Evolutionary conservation across 768 basidiomycete species (phyloP).

Genomic region (Termitomyces sp.): DNA sequence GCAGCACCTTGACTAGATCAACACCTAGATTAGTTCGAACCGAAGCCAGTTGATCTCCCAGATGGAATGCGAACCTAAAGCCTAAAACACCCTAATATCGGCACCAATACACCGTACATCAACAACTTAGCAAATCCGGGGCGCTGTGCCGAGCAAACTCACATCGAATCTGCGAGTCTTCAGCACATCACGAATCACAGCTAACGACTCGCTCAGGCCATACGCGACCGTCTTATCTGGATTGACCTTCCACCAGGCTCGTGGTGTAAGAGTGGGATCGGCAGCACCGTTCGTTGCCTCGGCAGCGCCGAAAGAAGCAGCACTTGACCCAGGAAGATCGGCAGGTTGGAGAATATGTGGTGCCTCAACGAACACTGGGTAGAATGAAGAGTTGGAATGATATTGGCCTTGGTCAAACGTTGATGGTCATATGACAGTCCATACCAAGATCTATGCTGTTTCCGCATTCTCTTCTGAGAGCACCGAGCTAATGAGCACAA

Average conservation of each 20-base stretch:
- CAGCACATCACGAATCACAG: slow-evolving; percentile 52
- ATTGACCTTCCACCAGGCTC: slow-evolving; percentile 72
- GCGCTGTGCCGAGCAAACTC: slow-evolving; percentile 20
- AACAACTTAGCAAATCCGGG: slow-evolving; percentile 6
- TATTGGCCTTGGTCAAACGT: background rate
- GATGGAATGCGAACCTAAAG: slow-evolving; percentile 51
- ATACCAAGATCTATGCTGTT: slow-evolving; percentile 65
- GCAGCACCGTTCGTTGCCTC: slow-evolving; percentile 33
- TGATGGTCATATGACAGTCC: slow-evolving; percentile 1
- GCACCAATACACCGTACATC: background rate
- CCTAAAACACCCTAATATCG: slow-evolving; percentile 66
- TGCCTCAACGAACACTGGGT: slow-evolving; percentile 69
- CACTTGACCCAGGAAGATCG: slow-evolving; percentile 39
- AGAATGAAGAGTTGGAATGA: background rate
- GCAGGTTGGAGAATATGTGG: slow-evolving; percentile 64
- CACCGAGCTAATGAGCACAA: slow-evolving; percentile 49
- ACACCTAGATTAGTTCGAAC: background rate
- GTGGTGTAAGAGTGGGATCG: slow-evolving; percentile 53
- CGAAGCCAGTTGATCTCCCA: background rate
- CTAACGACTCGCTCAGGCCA: slow-evolving; percentile 59
- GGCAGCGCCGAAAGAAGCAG: slow-evolving; percentile 28
- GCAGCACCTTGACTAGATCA: slow-evolving; percentile 67
- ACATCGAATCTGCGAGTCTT: slow-evolving; percentile 64
- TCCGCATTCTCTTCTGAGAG: slow-evolving; percentile 64
- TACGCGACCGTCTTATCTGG: slow-evolving; percentile 43